Evolutionary conservation across 805 yeast species (phyloP).

Genomic region (Kuraishia floccosa): DNA sequence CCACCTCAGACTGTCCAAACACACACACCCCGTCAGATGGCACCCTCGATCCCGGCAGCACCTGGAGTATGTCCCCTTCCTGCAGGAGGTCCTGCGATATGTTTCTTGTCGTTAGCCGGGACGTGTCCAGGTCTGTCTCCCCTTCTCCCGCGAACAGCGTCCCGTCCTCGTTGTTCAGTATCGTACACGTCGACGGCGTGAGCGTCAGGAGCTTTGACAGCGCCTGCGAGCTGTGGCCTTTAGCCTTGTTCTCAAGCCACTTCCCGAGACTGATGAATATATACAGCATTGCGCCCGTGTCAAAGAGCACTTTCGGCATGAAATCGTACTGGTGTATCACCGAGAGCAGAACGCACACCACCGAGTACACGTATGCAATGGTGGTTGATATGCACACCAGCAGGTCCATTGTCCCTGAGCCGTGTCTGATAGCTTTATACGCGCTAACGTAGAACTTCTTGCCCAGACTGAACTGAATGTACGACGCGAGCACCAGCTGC

Average conservation of each 20-base stretch:
- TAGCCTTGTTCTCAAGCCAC: slow-evolving; percentile 83
- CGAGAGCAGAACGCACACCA: slow-evolving; percentile 43
- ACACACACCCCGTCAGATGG: slow-evolving; percentile 87
- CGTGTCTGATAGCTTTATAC: slow-evolving; percentile 50
- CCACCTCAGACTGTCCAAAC: slow-evolving; percentile 71
- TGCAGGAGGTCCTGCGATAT: slow-evolving; percentile 76
- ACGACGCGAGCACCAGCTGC: slow-evolving; percentile 43
- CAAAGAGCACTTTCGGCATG: slow-evolving; percentile 70
- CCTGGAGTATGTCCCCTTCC: slow-evolving; percentile 60
- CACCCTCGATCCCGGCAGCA: slow-evolving; percentile 77
- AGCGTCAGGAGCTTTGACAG: slow-evolving; percentile 70
- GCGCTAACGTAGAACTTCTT: slow-evolving; percentile 54
- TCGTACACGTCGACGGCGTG: slow-evolving; percentile 66
- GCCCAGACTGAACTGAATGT: slow-evolving; percentile 62
- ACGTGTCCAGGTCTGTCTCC: not conserved
- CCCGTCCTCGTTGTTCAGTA: slow-evolving; percentile 34
- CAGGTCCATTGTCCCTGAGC: slow-evolving; percentile 86
- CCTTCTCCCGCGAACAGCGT: not conserved
- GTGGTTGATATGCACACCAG: slow-evolving; percentile 75
- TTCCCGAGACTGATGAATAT: slow-evolving; percentile 83
- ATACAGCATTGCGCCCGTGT: slow-evolving; percentile 77
- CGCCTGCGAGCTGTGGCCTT: slow-evolving; percentile 88
- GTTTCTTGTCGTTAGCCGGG: slow-evolving; percentile 22
- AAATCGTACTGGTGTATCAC: slow-evolving; percentile 26
- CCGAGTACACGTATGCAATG: slow-evolving; percentile 67